phyloP scores from a whole-genome alignment of 805 yeast genomes.

The Barnettozyma pratensis region DNA sequence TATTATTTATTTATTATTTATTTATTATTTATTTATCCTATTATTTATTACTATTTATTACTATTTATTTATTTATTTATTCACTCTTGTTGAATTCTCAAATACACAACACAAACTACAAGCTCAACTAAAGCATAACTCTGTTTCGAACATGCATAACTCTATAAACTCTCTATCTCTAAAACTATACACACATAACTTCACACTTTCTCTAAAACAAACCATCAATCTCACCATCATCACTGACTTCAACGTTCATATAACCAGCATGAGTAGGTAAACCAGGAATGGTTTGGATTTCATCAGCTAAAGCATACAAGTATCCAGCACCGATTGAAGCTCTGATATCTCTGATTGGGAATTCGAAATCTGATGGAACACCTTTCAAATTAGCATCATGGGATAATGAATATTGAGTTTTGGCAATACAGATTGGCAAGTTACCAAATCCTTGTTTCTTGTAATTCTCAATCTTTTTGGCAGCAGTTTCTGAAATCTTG shows the following conservation, averaged over 20 bases:
- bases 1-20: slow-evolving; percentile 8
- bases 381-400: slow-evolving; percentile 93
- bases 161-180: background rate
- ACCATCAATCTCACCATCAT: slow-evolving; percentile 89
- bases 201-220: slow-evolving; percentile 41
- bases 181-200: background rate
- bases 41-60: background rate
- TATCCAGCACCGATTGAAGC: slow-evolving; percentile 97
- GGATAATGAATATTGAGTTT: slow-evolving; percentile 93
- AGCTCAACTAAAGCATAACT: background rate
- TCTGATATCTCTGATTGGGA: slow-evolving; percentile 92
- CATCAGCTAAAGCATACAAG: slow-evolving; percentile 93
- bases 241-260: slow-evolving; percentile 92
- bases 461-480: slow-evolving; percentile 71
- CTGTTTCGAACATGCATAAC: background rate
- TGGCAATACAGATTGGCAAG: slow-evolving; percentile 93
- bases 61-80: background rate
- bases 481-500: slow-evolving; percentile 65
- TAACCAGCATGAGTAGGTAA: slow-evolving; percentile 93
- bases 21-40: background rate
- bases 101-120: background rate
- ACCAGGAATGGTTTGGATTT: slow-evolving; percentile 96
- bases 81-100: background rate
- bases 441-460: slow-evolving; percentile 84
- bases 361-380: slow-evolving; percentile 89